Evolutionary conservation across 345 rosid genomes (phyloP).

Genomic region (Geranium rotundifolium): DNA sequence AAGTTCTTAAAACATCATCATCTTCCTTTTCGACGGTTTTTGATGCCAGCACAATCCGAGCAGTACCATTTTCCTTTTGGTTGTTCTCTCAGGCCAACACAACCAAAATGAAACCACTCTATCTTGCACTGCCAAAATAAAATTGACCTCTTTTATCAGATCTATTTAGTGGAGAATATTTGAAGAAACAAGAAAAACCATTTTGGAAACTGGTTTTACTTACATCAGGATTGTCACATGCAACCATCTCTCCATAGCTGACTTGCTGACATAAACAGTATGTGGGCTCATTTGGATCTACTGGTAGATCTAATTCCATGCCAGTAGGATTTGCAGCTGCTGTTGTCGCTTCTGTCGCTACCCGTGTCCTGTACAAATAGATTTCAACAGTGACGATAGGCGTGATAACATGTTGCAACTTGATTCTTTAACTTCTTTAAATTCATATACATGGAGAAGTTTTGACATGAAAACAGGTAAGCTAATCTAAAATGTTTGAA

Average conservation of each 20-base stretch:
- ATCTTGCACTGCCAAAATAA: constrained; percentile 21
- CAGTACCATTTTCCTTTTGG: constrained; percentile 85
- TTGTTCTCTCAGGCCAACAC: constrained; percentile 50
- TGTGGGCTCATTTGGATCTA: constrained; percentile 24
- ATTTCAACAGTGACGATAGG: not conserved
- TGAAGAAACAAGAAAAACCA: not conserved
- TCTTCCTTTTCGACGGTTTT: constrained; percentile 55
- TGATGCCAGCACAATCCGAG: constrained; percentile 47
- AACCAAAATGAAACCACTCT: constrained; percentile 30
- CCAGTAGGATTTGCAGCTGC: constrained; percentile 32
- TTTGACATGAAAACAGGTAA: no score
- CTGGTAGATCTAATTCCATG: constrained; percentile 22
- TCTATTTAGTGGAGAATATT: not conserved
- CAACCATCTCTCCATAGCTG: constrained; percentile 31
- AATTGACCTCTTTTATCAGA: not conserved
- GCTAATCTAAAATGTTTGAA: no score
- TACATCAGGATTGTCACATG: constrained; percentile 26
- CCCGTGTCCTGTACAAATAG: constrained; percentile 42
- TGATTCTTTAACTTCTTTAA: no score
- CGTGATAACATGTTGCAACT: constrained; percentile 3
- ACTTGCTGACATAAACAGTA: constrained; percentile 26
- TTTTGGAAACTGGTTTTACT: not conserved
- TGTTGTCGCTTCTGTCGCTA: constrained; percentile 38
- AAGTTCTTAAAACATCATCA: constrained; percentile 8
- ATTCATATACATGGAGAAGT: no score